These are phyloP conservation scores for Hypoxylon lienhwacheense DNA, from an alignment of 495 filamentous ascomycete species.

Conservation along the genomic window DNA sequence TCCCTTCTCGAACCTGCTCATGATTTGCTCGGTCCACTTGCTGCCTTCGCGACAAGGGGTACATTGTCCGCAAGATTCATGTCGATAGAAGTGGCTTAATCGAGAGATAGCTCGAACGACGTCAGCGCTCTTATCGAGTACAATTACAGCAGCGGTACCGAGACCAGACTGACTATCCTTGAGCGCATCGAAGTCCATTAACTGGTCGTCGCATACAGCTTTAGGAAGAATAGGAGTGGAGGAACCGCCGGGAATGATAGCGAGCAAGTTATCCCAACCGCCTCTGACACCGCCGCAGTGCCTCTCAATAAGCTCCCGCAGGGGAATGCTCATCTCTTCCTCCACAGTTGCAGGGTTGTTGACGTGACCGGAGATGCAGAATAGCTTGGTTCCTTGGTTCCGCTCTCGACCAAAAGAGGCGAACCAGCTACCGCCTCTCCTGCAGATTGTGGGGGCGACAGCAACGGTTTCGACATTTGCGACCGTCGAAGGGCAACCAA, in stretches of 20 bases:
- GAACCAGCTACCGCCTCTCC: slow-evolving; percentile 91
- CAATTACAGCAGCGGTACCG: slow-evolving; percentile 96
- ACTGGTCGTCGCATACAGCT: slow-evolving; percentile 81
- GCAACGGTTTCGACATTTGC: slow-evolving; percentile 97
- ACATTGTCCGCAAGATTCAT: slow-evolving; percentile 98
- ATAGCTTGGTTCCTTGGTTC: slow-evolving; percentile 95
- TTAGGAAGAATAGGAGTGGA: slow-evolving; percentile 95
- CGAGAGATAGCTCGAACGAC: slow-evolving; percentile 91
- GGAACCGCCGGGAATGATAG: slow-evolving; percentile 93
- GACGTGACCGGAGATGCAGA: slow-evolving; percentile 97
- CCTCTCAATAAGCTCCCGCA: slow-evolving; percentile 92
- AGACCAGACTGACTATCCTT: slow-evolving; percentile 97
- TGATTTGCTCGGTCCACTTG: slow-evolving; percentile 99
- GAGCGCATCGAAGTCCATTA: slow-evolving; percentile 98
- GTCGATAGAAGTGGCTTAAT: slow-evolving; percentile 94
- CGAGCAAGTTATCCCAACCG: slow-evolving; percentile 96
- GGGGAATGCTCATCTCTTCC: slow-evolving; percentile 96
- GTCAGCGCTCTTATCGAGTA: slow-evolving; percentile 97
- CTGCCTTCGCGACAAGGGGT: slow-evolving; percentile 96
- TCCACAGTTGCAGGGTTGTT: slow-evolving; percentile 98
- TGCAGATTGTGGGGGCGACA: slow-evolving; percentile 93
- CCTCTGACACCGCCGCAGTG: slow-evolving; percentile 96
- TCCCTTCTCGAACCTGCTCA: slow-evolving; percentile 91
- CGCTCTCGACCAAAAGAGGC: slow-evolving; percentile 88
- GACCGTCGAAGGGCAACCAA: slow-evolving; percentile 96